Base-by-base conservation (phyloP, 2,329 filamentous ascomycete species). In the Raffaelea arxii region DNA sequence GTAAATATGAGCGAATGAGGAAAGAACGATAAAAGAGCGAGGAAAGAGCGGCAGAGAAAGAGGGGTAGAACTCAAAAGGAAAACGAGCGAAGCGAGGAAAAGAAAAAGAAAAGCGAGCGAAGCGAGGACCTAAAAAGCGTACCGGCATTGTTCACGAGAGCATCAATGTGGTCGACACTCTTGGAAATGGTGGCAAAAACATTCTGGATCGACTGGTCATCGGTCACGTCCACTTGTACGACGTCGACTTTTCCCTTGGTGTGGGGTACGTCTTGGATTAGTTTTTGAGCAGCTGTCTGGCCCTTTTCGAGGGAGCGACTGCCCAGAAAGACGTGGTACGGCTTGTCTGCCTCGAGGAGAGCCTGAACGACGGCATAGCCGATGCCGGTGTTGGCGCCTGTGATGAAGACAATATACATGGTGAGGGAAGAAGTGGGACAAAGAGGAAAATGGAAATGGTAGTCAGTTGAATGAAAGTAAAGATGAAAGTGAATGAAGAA, bases 101-200 rank as follows among this genome's bases (percentile, higher is more conserved):
- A 44, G 27, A 35, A 6, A 36, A 32, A 32, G 16, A 32, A 32
- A 32, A 32, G 16, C 9, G 16, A 32, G 27, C 27, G 16, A 9
- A 32, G 27, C 27, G 27, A 32, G 27, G 27, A 32, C 27, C 10
- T 32, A n/a, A 6, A 19, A 21, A 4, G 6, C 37, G 27, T 19
- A 42, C 59, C 52, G 2, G 62, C 56, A 23, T 55, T 65, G 48
- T 66, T 65, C 27, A 66, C 53, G 11, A 67, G 48, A 9, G 57
- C 53, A 47, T 66, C 63, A 4, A 66, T 25, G 19, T 55, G 49
- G 12, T 57, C 62, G 30, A 55, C 53, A 12, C 54, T 49, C 4
- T 48, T 44, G 35, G 55, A 48, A n/a, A 65, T 49, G 32, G 53
- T 46, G 6, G 57, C 51, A 19, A 59, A 61, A 1, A 58, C 57